Base-by-base conservation (phyloP, 805 yeast genomes). In the Starmerella kuoi region DNA sequence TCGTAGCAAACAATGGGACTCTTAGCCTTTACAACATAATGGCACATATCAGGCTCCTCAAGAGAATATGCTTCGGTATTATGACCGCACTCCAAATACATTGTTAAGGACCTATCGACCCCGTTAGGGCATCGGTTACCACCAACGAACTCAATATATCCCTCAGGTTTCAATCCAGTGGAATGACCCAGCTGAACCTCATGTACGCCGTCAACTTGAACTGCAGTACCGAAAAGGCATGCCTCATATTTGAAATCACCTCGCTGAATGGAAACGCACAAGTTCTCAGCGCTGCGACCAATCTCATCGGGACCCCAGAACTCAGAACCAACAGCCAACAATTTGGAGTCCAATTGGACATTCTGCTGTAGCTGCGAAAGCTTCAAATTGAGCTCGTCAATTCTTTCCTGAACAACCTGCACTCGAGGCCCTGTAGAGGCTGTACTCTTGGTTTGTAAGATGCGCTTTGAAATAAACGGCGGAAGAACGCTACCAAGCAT, bases 71-170 rank as follows among this genome's bases (percentile, higher is more conserved):
- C 59, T 42, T 68, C 65, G 36, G 70, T 64, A 3, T 64, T 61
- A 2, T 67, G 61, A 0, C 93, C 93, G 62, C 98, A 91, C 15
- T 66, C 64, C 41, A 87, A 56, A 19, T 65, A 65, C 1, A 83
- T 77, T 8, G 59, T 62, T 1, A 84, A 87, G 26, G 79, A 71
- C 59, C 98, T 74, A 23, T 65, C 59, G 4, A 96, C 96, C 0
- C 98, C 98, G 58, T 86, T 83, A 95, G 97, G 88, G 61, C 98
- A 91, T 55, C 69, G 72, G 32, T 76, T 77, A 18, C 98, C 98
- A 17, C 65, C 56, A 3, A 60, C 64, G 56, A 67, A 91, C 24
- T 55, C 52, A 24, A 73, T 47, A 3, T 58, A 62, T 5, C 53
- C 52, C 9, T 51, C 47, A 11, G 46, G 38, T 22, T 50, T 50